A percentile compares a stretch with the other conserved stretches of the same genome.
Conservation (phyloP, 164 flowering plant species). For the Hamamelis virginiana region DNA sequence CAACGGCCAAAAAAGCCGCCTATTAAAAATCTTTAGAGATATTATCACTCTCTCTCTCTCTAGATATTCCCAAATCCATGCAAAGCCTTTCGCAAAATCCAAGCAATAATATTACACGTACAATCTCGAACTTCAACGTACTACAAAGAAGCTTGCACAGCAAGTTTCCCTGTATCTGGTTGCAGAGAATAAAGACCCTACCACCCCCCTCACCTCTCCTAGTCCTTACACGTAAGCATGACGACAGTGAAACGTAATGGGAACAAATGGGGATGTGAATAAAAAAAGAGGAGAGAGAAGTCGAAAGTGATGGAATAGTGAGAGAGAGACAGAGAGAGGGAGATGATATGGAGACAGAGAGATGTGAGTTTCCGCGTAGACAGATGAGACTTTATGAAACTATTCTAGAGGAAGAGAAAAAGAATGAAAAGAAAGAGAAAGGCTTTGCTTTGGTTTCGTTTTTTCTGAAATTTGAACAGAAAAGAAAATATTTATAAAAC, state of each 20-base stretch:
- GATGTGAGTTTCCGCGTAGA: constrained; percentile 44
- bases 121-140: constrained; percentile 7
- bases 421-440: not conserved
- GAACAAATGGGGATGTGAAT: constrained; percentile 42
- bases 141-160: constrained; percentile 15
- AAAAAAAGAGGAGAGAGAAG: not conserved
- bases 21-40: too few species aligned
- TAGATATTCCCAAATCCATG: not conserved
- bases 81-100: not conserved
- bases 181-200: constrained; percentile 19
- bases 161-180: constrained; percentile 18
- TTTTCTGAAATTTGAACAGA: constrained; percentile 22
- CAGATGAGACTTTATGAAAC: constrained; percentile 27
- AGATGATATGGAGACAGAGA: constrained; percentile 12
- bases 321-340: constrained; percentile 8
- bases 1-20: constrained; percentile 8
- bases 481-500: not conserved
- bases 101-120: not conserved
- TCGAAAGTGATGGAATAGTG: not conserved
- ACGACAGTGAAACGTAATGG: constrained; percentile 42
- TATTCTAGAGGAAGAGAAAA: not conserved
- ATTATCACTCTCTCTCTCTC: too few species aligned
- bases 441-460: not conserved
- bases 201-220: not conserved
- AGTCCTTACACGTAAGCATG: constrained; percentile 31